Evolutionary conservation across 2,329 filamentous ascomycete species (phyloP).

Genomic region (Hypoxylon sp.): DNA sequence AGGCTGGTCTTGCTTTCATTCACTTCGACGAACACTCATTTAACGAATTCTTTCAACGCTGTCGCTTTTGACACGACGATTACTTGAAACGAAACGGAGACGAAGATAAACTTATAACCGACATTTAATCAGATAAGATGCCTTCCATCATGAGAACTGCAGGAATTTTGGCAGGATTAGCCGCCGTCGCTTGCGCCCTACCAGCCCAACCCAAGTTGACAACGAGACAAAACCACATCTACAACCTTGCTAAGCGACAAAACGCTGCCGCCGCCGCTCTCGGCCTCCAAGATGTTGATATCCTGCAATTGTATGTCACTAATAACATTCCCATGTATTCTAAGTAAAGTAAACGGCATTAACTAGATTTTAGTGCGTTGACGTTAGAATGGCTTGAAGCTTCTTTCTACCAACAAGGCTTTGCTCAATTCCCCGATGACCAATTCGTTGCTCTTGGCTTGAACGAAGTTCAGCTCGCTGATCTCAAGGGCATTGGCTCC

Average conservation of each 20-base stretch:
- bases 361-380: conserved; percentile 67
- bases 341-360: conserved; percentile 36
- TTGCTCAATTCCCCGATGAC: conserved; percentile 74
- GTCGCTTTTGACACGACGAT: conserved; percentile 39
- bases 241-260: conserved; percentile 65
- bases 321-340: not conserved
- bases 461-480: conserved; percentile 66
- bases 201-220: conserved; percentile 63
- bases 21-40: conserved; percentile 42
- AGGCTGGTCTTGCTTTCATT: conserved; percentile 59
- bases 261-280: conserved; percentile 63
- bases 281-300: conserved; percentile 68
- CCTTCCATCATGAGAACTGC: conserved; percentile 63
- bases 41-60: conserved; percentile 40
- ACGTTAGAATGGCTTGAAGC: conserved; percentile 83
- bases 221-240: conserved; percentile 62
- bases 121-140: conserved; percentile 59
- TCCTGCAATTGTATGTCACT: conserved; percentile 70
- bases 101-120: conserved; percentile 46
- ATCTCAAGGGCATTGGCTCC: conserved; percentile 73
- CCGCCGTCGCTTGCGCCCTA: conserved; percentile 63
- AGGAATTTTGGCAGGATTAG: conserved; percentile 62
- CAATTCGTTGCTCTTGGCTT: conserved; percentile 77
- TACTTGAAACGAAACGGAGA: conserved; percentile 47
- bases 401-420: conserved; percentile 79